phyloP scores from a whole-genome alignment of 2,329 filamentous ascomycete species.

The Phaeomoniella chlamydospora region DNA sequence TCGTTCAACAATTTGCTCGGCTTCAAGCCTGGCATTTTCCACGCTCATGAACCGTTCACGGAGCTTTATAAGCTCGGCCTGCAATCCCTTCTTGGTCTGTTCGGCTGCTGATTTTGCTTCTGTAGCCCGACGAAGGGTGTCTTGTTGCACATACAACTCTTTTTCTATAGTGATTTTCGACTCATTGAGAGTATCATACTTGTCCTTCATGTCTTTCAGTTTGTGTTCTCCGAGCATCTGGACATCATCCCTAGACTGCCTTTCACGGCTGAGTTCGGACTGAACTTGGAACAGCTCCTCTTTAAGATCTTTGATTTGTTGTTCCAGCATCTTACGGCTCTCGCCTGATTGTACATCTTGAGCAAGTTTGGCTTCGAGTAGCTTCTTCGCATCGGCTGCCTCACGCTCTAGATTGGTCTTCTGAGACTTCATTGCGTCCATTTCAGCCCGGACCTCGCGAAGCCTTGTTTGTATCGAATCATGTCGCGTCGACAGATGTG shows the following conservation, averaged over 20 bases:
- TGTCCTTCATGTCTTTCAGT: conserved; percentile 64
- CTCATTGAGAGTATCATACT: conserved; percentile 77
- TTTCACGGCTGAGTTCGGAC: conserved; percentile 76
- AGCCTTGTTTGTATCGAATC: conserved; percentile 63
- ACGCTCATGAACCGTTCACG: conserved; percentile 71
- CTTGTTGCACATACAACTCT: conserved; percentile 90
- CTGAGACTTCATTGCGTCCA: conserved; percentile 73
- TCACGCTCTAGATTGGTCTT: conserved; percentile 77
- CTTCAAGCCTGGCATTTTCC: conserved; percentile 72
- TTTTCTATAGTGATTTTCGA: conserved; percentile 97
- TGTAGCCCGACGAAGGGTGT: conserved; percentile 71
- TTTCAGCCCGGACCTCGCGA: conserved; percentile 73
- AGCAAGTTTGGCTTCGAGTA: conserved; percentile 76
- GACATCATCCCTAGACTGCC: conserved; percentile 88
- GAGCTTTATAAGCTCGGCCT: conserved; percentile 68
- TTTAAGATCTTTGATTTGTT: conserved; percentile 79
- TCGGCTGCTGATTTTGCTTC: conserved; percentile 70
- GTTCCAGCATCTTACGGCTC: conserved; percentile 68
- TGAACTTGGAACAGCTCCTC: conserved; percentile 71
- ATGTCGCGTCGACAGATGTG: conserved; percentile 56
- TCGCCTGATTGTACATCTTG: conserved; percentile 77
- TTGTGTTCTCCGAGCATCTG: conserved; percentile 84
- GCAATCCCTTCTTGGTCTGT: conserved; percentile 76
- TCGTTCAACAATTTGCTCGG: conserved; percentile 67
- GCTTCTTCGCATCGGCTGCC: conserved; percentile 69